Percentiles rank a stretch among this genome's conserved stretches.
Conservation (phyloP, 225 moss, liverwort and hornwort genomes). For the Physcomitrellopsis africana region DNA sequence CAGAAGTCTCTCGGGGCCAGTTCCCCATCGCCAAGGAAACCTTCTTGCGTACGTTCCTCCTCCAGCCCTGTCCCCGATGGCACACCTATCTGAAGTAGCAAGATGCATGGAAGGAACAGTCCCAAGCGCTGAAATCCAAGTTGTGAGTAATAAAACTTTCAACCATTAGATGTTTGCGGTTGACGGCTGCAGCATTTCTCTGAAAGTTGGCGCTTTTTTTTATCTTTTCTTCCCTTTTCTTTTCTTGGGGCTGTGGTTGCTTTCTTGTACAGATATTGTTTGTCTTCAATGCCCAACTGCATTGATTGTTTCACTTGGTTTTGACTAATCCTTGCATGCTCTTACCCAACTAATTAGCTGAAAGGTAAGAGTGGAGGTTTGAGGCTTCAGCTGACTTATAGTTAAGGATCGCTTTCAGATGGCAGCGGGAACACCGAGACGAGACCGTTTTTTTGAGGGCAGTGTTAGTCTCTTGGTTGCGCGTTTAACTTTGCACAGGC, state of each 20-base stretch:
- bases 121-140: conserved; percentile 35
- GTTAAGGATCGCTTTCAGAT: no score
- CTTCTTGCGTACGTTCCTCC: conserved; percentile 28
- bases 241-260: background rate
- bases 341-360: no score
- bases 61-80: conserved; percentile 34
- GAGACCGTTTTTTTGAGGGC: no score
- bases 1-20: conserved; percentile 29
- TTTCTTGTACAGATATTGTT: conserved; percentile 34
- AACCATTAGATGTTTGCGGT: background rate
- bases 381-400: no score
- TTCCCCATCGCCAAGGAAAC: conserved; percentile 46
- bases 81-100: conserved; percentile 39
- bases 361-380: no score
- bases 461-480: no score
- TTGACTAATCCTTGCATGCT: background rate
- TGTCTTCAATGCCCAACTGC: conserved; percentile 1
- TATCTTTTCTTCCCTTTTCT: no score
- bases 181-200: background rate
- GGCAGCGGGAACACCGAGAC: no score
- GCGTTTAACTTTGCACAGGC: no score
- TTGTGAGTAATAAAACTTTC: conserved; percentile 22
- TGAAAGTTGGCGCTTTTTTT: no score
- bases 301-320: no score
- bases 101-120: conserved; percentile 44